Evolutionary conservation across 2,329 filamentous ascomycete species (phyloP).

Genomic region (Rhynchosporium agropyri): DNA sequence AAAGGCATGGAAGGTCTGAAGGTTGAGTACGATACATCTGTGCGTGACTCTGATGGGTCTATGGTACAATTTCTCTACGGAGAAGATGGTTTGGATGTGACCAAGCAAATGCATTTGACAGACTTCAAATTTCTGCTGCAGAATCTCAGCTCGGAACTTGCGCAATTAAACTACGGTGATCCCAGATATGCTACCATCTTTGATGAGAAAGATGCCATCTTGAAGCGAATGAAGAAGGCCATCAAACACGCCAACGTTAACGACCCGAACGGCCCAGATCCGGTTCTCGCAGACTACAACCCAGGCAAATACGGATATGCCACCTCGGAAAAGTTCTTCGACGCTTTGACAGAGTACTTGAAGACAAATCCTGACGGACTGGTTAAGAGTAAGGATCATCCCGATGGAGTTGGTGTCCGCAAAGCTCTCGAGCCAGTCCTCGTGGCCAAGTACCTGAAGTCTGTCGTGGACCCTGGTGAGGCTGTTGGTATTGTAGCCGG

Average conservation of each 20-base stretch:
- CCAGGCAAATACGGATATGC: conserved; percentile 80
- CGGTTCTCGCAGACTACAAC: conserved; percentile 71
- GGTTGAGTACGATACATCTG: conserved; percentile 91
- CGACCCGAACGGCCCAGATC: conserved; percentile 62
- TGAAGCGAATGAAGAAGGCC: conserved; percentile 75
- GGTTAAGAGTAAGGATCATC: conserved; percentile 53
- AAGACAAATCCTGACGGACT: conserved; percentile 72
- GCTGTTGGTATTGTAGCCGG: conserved; percentile 96
- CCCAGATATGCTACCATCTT: conserved; percentile 61
- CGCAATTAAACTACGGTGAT: conserved; percentile 70
- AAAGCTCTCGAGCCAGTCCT: conserved; percentile 70
- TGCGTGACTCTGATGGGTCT: conserved; percentile 90
- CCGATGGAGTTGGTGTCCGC: conserved; percentile 41
- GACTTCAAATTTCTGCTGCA: conserved; percentile 89
- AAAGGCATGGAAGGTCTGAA: conserved; percentile 97
- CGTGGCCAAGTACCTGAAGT: conserved; percentile 89
- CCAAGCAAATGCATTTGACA: conserved; percentile 87
- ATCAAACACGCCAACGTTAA: conserved; percentile 69
- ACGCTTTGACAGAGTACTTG: conserved; percentile 72
- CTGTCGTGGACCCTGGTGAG: conserved; percentile 91
- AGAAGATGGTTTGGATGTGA: conserved; percentile 92
- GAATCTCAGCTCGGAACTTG: conserved; percentile 80
- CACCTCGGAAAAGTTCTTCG: conserved; percentile 85
- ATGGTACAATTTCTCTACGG: conserved; percentile 96
- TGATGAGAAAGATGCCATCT: conserved; percentile 63